These are phyloP conservation scores for Cucurbita ficifolia DNA, from an alignment of 306 rosid species.

Conservation along the genomic window DNA sequence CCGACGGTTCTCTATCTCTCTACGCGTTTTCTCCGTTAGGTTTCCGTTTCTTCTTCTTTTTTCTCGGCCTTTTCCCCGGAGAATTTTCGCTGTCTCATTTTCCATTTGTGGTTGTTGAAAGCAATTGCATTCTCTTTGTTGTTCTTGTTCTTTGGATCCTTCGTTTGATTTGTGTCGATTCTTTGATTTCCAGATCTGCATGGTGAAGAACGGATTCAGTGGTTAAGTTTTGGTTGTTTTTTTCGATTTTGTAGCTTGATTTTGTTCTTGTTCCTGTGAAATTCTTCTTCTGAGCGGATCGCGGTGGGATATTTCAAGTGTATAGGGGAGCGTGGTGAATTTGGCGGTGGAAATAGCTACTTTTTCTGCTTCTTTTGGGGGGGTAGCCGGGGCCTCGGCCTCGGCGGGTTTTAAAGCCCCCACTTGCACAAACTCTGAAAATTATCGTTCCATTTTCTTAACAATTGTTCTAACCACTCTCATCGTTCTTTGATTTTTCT, in stretches of 20 bases:
- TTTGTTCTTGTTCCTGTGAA: neutral
- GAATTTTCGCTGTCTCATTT: neutral
- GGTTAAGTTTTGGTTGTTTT: neutral
- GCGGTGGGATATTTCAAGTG: conserved; percentile 42
- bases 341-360: conserved; percentile 31
- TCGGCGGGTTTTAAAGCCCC: conserved; percentile 99
- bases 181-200: conserved; percentile 28
- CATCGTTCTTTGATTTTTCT: neutral
- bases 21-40: neutral
- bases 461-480: conserved; percentile 15
- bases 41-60: neutral
- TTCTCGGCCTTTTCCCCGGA: neutral
- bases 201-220: conserved; percentile 13
- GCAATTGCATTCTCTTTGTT: neutral
- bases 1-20: neutral
- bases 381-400: conserved; percentile 99
- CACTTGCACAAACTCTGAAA: conserved; percentile 35
- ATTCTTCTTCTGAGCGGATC: conserved; percentile 36
- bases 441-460: neutral
- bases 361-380: conserved; percentile 63
- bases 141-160: neutral
- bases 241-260: neutral
- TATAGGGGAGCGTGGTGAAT: conserved; percentile 23
- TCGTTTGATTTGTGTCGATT: neutral
- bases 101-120: neutral